phyloP scores from a whole-genome alignment of 169 alveolate species.

The Cryptosporidium xiaoi region DNA sequence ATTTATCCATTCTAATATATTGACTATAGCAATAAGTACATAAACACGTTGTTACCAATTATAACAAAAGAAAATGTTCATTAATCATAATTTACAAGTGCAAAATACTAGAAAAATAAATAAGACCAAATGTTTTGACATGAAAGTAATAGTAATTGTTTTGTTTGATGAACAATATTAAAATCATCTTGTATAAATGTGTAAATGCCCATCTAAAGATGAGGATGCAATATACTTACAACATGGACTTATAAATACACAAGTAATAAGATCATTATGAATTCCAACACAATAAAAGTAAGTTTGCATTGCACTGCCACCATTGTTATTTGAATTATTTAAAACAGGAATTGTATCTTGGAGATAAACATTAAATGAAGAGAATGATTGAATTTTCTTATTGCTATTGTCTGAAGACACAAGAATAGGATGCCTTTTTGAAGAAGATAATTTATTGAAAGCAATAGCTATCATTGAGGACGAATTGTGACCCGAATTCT shows the following conservation, averaged over 20 bases:
- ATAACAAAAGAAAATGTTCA: too few relatives aligned
- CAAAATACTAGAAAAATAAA: too few relatives aligned
- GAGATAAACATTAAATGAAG: constrained; percentile 62
- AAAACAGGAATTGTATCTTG: constrained; percentile 10
- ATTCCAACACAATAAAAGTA: constrained; percentile 39
- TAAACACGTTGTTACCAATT: too few relatives aligned
- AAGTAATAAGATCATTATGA: constrained; percentile 34
- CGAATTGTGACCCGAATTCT: not conserved
- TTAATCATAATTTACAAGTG: too few relatives aligned
- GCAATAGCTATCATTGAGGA: constrained; percentile 33
- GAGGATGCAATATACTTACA: constrained; percentile 44
- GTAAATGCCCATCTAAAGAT: constrained; percentile 51
- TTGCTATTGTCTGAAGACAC: constrained; percentile 28
- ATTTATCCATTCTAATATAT: not conserved
- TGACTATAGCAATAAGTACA: not conserved
- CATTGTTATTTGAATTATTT: not conserved
- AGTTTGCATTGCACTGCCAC: not conserved
- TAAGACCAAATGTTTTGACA: not conserved
- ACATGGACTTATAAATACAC: constrained; percentile 47
- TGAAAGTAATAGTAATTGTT: too few relatives aligned
- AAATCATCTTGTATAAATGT: constrained; percentile 24
- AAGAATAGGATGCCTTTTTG: constrained; percentile 64
- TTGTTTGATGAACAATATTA: not conserved
- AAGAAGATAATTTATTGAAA: constrained; percentile 39
- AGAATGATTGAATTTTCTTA: constrained; percentile 48